Base-by-base conservation (phyloP, 1,284 basidiomycete species). In the Uromyces viciae-fabae region DNA sequence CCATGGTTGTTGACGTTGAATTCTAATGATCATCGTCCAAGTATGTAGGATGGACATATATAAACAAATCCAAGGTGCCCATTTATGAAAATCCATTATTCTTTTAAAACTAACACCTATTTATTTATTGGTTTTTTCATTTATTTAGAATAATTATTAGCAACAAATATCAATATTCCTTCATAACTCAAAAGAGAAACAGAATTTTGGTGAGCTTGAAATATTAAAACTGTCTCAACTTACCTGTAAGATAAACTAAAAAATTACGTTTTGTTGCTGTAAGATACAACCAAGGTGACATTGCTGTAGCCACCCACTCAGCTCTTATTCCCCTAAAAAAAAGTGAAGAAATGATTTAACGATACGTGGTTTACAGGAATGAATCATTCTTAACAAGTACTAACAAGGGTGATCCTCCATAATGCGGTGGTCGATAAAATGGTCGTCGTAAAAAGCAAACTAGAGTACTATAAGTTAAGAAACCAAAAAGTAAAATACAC, bases 41-140 rank as follows among this genome's bases (percentile, higher is more conserved):
- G 78, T 62, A 46, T 80, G 78, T 40, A 80, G 43, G n/a, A 80
- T 43, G n/a, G 78, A 62, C 54, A 72, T 58, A 22, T 62, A 60
- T 36, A 80, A 73, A 49, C 68, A 80, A 33, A 80, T 80, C 78
- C 78, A 80, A 8, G 78, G 78, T n/a, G 78, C 68, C 66, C 68
- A 80, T 73, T 80, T 80, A 43, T 80, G 78, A 43, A 80, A 62
- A 17, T 43, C 52, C 78, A 80, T 80, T 0, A 80, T 46, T 31
- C 69, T 42, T 40, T 62, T 11, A 62, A 72, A 64, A 38, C 64
- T 71, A 31, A 80, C 56, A 22, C 69, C 78, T 80, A 28, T 17
- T 42, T n/a, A 36, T 42, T 25, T 40, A 4, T 40, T 25, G 38
- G 17, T 66, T 42, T 33, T n/a, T n/a, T n/a, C n/a, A n/a, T n/a